Percentiles rank a stretch among this genome's conserved stretches.
These are phyloP conservation scores for Platismatia glauca DNA, from an alignment of 495 filamentous ascomycete genomes.

Conservation along the genomic window DNA sequence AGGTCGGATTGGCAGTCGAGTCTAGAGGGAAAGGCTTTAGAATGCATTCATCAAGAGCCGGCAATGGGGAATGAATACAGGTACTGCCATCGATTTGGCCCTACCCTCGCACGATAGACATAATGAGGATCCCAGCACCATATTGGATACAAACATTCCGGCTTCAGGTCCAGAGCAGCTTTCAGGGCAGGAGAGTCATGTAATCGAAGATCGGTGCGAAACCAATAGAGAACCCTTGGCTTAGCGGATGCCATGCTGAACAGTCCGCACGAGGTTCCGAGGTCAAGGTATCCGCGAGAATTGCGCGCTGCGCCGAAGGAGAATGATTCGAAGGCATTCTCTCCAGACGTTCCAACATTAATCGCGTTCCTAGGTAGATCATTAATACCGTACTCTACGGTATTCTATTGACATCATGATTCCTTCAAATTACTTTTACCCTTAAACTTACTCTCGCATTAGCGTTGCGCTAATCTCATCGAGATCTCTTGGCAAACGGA, in stretches of 20 bases:
- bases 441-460: not conserved
- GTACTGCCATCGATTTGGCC: constrained; percentile 58
- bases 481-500: no score
- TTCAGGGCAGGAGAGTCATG: constrained; percentile 63
- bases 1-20: constrained; percentile 59
- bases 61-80: constrained; percentile 31
- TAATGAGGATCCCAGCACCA: constrained; percentile 70
- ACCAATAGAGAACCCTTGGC: constrained; percentile 63
- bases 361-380: not conserved
- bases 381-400: not conserved
- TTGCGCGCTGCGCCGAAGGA: not conserved
- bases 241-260: constrained; percentile 26
- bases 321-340: not conserved
- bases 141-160: constrained; percentile 52
- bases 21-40: constrained; percentile 22
- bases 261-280: not conserved
- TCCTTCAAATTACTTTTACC: no score
- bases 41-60: not conserved
- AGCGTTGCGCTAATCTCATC: not conserved
- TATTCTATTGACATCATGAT: not conserved
- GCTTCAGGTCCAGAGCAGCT: constrained; percentile 54
- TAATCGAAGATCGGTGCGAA: constrained; percentile 61
- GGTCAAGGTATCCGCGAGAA: not conserved
- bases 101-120: constrained; percentile 56
- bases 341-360: not conserved